Base-by-base conservation (phyloP, 768 basidiomycete species). In the Daedaleopsis sinensis region DNA sequence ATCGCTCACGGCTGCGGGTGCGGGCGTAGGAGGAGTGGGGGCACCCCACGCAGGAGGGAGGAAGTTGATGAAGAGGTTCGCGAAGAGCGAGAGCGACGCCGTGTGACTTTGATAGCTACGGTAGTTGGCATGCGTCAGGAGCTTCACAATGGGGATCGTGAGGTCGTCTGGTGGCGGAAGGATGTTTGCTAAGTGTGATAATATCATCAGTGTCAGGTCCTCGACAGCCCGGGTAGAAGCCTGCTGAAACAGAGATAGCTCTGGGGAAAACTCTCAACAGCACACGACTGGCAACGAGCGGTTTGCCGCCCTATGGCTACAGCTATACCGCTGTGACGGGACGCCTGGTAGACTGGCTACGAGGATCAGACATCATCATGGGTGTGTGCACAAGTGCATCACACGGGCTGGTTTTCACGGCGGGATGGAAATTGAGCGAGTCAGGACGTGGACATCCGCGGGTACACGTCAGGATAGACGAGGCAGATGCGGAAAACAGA, bases 111-210 rank as follows among this genome's bases (percentile, higher is more conserved):
- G 90, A 73, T 89, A 94, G 50, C 84, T 81, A 32, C 80, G 79
- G 70, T 93, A 94, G 0, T 81, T 80, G 1, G 90, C 86, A 67
- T 93, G 89, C 51, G 85, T 89, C 80, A 93, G 87, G 71, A 93
- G 77, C 72, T 89, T 87, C 43, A 92, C 89, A 60, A 91, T 88
- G 1, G 91, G 89, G 47, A 89, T 71, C 54, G 82, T 76, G 39
- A 91, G 79, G 65, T 87, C 85, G 65, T 90, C 84, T 0, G 92
- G 89, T 39, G 93, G 93, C 47, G 91, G 93, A 11, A 94, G 80
- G 44, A 91, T 74, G 71, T 91, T 93, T 55, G 88, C 93, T 94
- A 70, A 11, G 16, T 13, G 21, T 1, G 7, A 23, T 23, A 10
- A 10, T 27, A 39, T 49, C 24, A 39, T 49, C 24, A 52, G 60